Evolutionary conservation across 257 asterid species (phyloP).

Genomic region (Osmanthus fragrans): DNA sequence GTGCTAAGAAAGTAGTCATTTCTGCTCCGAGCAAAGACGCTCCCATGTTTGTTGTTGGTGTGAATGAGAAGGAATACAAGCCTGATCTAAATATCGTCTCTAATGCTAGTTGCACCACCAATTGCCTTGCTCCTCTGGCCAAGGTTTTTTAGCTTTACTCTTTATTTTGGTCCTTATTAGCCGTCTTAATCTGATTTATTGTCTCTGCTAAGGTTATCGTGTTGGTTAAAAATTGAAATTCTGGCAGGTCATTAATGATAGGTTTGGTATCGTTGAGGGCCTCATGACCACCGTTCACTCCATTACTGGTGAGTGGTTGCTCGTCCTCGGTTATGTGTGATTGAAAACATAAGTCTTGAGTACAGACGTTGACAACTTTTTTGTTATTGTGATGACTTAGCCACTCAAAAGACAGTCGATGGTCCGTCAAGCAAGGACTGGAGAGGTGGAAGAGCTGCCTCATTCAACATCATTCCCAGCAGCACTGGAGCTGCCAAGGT

Average conservation of each 20-base stretch:
- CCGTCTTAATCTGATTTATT: not conserved
- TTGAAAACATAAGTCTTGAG: not conserved
- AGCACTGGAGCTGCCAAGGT: constrained; percentile 66
- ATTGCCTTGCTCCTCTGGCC: constrained; percentile 79
- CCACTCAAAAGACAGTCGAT: constrained; percentile 52
- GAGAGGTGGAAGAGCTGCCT: constrained; percentile 65
- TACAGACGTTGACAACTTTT: not conserved
- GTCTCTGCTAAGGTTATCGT: not conserved
- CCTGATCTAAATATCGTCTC: constrained; percentile 63
- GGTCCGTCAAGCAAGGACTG: constrained; percentile 57
- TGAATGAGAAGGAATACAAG: constrained; percentile 78
- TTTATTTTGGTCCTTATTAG: not conserved
- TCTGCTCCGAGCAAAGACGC: constrained; percentile 84
- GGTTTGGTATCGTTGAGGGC: constrained; percentile 83
- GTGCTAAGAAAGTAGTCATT: constrained; percentile 86
- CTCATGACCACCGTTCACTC: constrained; percentile 82
- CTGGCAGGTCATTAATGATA: constrained; percentile 62
- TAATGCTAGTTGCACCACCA: constrained; percentile 84
- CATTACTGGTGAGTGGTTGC: constrained; percentile 48
- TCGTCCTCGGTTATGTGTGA: not conserved
- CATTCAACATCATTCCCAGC: constrained; percentile 58
- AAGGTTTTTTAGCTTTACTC: constrained; percentile 39
- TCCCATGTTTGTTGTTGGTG: constrained; percentile 83
- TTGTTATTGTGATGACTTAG: constrained; percentile 23
- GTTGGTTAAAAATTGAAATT: not conserved